Conservation (phyloP, 441 rosid species). For the Metrosideros polymorpha region DNA sequence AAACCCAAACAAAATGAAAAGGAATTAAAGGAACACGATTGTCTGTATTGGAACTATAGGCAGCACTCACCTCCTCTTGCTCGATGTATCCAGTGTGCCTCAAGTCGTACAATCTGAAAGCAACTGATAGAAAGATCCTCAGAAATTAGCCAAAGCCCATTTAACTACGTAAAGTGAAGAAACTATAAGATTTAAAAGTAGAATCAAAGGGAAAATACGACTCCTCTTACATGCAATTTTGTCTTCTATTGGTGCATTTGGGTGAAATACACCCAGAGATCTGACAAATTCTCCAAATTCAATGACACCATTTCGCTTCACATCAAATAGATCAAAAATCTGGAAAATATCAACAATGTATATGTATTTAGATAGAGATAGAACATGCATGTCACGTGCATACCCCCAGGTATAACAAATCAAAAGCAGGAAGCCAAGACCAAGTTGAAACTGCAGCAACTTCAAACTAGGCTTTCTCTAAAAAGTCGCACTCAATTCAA, state of each 20-base stretch:
- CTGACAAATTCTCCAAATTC: slow-evolving; percentile 87
- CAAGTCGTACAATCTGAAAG: slow-evolving; percentile 76
- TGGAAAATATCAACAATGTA: slow-evolving; percentile 2
- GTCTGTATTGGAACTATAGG: not conserved
- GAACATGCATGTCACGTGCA: not conserved
- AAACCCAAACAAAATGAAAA: not conserved
- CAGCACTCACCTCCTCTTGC: slow-evolving; percentile 62
- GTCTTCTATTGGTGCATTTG: slow-evolving; percentile 52
- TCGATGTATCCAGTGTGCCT: slow-evolving; percentile 82
- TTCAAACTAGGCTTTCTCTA: not conserved
- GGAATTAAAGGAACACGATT: not conserved
- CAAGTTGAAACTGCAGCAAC: not conserved
- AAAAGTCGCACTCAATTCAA: not conserved
- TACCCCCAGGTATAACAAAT: not conserved
- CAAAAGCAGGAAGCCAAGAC: not conserved
- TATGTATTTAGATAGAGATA: not conserved
- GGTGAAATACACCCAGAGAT: slow-evolving; percentile 74
- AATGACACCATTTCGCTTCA: slow-evolving; percentile 83
- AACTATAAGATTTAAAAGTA: not conserved
- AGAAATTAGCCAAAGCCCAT: not conserved
- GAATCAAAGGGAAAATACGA: not conserved
- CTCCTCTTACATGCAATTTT: slow-evolving; percentile 52
- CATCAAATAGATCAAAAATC: slow-evolving; percentile 85
- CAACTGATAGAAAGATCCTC: slow-evolving; percentile 40
- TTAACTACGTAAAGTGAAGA: not conserved